Base-by-base conservation (phyloP, 2,329 filamentous ascomycete species). In the Colletotrichum sp. region DNA sequence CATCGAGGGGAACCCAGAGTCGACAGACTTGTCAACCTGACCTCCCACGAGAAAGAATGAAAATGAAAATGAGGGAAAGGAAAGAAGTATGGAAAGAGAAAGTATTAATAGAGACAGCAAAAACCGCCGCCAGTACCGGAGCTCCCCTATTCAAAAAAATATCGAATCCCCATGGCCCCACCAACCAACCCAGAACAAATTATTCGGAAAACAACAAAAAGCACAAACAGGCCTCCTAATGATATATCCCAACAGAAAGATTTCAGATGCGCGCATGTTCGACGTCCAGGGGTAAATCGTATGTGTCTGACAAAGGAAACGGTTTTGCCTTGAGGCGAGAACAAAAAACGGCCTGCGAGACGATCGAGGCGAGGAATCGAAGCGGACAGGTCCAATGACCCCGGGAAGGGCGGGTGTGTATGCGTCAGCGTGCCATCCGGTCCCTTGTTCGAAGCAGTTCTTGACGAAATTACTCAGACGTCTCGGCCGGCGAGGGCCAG, bases 271-370 rank as follows among this genome's bases (percentile, higher is more conserved):
- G 29, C 58, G 47, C 57, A 69, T 34, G 6, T 61, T 68, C 65
- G 15, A 64, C 47, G 36, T 73, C 33, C 27, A 36, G 68, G 64
- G 69, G 54, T 65, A 72, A 72, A 73, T 55, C 64, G 27, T 73
- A 57, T 72, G 57, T 36, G 33, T 66, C 12, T 51, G 72, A 74
- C 72, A 74, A 74, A 74, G 69, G 38, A 74, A 72, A 74, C 21
- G 31, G 54, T 12, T 16, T 21, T 43, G 66, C 59, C 70, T 8
- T 16, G 16, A 31, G 66, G 59, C 59, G 38, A 31, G 11, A 27
- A 54, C 51, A 36, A 51, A 51, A 21, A 38, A 33, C 36, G 29
- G 66, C 59, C 36, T 47, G 36, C 70, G 59, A 54, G 18, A 55
- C 33, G n/a, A 47, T 36, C 31, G 70, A 59, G 36, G 54, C 12